Base-by-base conservation (phyloP, 2,329 filamentous ascomycete genomes). In the Drechslera avenae region DNA sequence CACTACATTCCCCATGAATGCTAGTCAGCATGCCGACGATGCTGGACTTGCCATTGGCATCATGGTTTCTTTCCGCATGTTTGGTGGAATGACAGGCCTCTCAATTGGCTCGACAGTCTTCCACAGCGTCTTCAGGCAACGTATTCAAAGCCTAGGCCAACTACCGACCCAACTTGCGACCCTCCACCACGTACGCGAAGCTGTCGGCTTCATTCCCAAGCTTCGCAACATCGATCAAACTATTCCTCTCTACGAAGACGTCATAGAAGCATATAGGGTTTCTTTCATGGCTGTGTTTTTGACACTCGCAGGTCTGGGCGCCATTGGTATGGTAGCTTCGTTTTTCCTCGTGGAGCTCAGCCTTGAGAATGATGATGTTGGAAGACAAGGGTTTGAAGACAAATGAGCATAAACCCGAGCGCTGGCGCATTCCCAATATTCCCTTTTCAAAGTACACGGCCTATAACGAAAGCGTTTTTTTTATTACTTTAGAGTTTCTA, bases 81-180 rank as follows among this genome's bases (percentile, higher is more conserved):
- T 77, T 33, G 75, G 75, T 1, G 69, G 61, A 2, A 61, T 77
- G 2, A 46, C 76, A 3, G 74, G 75, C 1, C 67, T 75, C 1
- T 59, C 75, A 0, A 59, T 75, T 14, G 59, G 60, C 4, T 68
- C 74, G 6, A 71, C 68, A 1, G 59, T 71, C 0, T 76, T 76
- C 54, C 71, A 28, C 32, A 37, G n/a, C 28, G 35, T 39, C 2
- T 54, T 45, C 26, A 8, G 30, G n/a, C 4, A 19, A 1, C 16
- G 18, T 8, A 31, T 49, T 13, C 19, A 37, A 10, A 6, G 4
- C 13, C 10, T 50, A 13, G 41, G 18, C 8, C 2, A 40, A 1
- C 32, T 58, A 16, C 52, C 52, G 8, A 30, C n/a, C 10, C 17
- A 34, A 31, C n/a, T 58, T 5, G 33, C 19, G 13, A 30, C 33